Evolutionary conservation across 2,329 filamentous ascomycete genomes (phyloP).

Genomic region (Penicillium sp.): DNA sequence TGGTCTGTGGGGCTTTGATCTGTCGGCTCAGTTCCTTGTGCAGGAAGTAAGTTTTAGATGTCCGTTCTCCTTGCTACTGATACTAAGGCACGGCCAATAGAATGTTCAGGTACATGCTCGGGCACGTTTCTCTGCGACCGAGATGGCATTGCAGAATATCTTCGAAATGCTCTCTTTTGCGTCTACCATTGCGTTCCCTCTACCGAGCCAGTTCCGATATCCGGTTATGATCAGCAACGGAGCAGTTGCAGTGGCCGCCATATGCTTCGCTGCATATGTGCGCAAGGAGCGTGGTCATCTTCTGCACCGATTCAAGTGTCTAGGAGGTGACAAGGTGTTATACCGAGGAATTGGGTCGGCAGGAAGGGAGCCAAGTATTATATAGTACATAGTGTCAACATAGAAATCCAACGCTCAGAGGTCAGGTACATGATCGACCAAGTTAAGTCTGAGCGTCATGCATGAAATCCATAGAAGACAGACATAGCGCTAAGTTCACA

Average conservation of each 20-base stretch:
- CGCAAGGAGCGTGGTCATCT: slow-evolving; percentile 57
- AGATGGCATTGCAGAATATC: slow-evolving; percentile 63
- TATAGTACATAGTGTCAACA: neutral
- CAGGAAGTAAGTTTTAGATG: slow-evolving; percentile 49
- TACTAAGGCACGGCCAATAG: slow-evolving; percentile 30
- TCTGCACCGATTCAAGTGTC: slow-evolving; percentile 42
- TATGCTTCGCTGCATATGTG: slow-evolving; percentile 54
- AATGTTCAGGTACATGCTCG: slow-evolving; percentile 54
- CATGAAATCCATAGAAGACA: neutral
- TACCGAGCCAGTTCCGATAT: slow-evolving; percentile 61
- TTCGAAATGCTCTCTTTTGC: slow-evolving; percentile 66
- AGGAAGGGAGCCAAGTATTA: neutral
- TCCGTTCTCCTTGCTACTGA: neutral
- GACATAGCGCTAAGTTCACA: neutral
- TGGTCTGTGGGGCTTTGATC: slow-evolving; percentile 59
- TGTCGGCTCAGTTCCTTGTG: slow-evolving; percentile 57
- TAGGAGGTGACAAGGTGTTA: slow-evolving; percentile 17
- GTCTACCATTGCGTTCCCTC: slow-evolving; percentile 60
- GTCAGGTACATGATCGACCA: neutral
- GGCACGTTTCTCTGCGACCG: slow-evolving; percentile 65
- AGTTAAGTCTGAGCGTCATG: neutral
- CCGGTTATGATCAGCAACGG: slow-evolving; percentile 57
- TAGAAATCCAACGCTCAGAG: neutral
- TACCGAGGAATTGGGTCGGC: slow-evolving; percentile 1
- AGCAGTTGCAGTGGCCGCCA: slow-evolving; percentile 29